Evolutionary conservation across 2,329 filamentous ascomycete species (phyloP).

Genomic region (Cercospora janseana): DNA sequence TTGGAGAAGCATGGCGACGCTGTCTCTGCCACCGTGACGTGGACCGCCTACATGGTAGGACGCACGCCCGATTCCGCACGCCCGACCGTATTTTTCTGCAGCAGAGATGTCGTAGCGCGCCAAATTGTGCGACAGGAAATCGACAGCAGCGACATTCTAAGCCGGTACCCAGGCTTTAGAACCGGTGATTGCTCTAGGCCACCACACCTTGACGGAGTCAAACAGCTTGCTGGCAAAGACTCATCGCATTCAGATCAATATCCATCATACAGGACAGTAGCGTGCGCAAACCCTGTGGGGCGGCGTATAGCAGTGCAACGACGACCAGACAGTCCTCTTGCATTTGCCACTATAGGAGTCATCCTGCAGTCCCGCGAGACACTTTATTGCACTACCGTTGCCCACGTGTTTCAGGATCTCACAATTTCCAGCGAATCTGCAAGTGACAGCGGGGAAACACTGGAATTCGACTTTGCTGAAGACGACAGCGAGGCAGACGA

Average conservation of each 20-base stretch:
- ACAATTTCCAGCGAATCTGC: neutral
- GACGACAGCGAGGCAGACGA: slow-evolving; percentile 1
- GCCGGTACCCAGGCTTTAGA: slow-evolving; percentile 1
- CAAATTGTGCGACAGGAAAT: slow-evolving; percentile 6
- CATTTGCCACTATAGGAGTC: slow-evolving; percentile 5
- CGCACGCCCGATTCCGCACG: slow-evolving; percentile 4
- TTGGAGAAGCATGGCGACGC: slow-evolving; percentile 10
- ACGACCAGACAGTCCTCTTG: neutral
- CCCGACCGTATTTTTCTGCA: slow-evolving; percentile 15
- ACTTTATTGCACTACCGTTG: slow-evolving; percentile 14
- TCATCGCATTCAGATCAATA: neutral
- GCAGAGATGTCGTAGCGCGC: slow-evolving; percentile 6
- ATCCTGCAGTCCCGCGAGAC: slow-evolving; percentile 6
- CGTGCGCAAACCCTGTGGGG: slow-evolving; percentile 4
- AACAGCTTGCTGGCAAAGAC: slow-evolving; percentile 7
- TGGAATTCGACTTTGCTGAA: slow-evolving; percentile 9
- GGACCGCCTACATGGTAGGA: slow-evolving; percentile 15
- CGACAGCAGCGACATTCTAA: slow-evolving; percentile 8
- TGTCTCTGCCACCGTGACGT: slow-evolving; percentile 7
- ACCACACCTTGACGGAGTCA: slow-evolving; percentile 8
- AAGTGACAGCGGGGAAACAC: neutral
- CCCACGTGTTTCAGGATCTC: slow-evolving; percentile 7
- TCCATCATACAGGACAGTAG: neutral
- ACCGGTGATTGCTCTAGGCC: slow-evolving; percentile 14
- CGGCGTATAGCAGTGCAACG: neutral